Conservation (phyloP, 768 basidiomycete genomes). For the Guyanaporus albipodus region DNA sequence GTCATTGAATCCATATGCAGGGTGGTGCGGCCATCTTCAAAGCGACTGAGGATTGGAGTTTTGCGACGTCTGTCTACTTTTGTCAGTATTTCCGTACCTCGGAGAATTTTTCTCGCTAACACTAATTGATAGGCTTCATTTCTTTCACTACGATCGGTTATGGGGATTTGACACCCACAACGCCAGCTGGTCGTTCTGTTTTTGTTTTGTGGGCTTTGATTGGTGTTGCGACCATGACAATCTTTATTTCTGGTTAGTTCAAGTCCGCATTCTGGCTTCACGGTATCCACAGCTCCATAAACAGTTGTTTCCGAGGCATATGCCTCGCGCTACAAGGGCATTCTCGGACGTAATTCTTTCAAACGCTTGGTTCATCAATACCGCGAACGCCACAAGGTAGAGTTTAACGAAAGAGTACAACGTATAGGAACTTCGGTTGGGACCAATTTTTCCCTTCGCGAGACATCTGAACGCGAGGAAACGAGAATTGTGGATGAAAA, state of each 20-base stretch:
- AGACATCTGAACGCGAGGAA: not conserved
- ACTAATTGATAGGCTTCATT: slow-evolving; percentile 50
- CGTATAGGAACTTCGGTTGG: slow-evolving; percentile 1
- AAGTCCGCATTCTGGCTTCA: not conserved
- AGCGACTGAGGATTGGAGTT: slow-evolving; percentile 66
- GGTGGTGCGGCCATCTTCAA: slow-evolving; percentile 67
- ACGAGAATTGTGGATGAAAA: not conserved
- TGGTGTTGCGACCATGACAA: slow-evolving; percentile 73
- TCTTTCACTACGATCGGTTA: slow-evolving; percentile 75
- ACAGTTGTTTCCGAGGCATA: slow-evolving; percentile 65
- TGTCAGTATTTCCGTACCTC: slow-evolving; percentile 40
- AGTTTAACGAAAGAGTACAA: slow-evolving; percentile 13
- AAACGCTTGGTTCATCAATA: slow-evolving; percentile 45
- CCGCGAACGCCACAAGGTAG: slow-evolving; percentile 26
- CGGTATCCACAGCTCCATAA: not conserved
- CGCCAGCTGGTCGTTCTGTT: slow-evolving; percentile 67
- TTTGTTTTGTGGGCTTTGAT: slow-evolving; percentile 78
- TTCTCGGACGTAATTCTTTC: slow-evolving; percentile 45
- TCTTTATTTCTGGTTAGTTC: slow-evolving; percentile 60
- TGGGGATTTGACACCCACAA: slow-evolving; percentile 57
- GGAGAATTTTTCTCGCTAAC: not conserved
- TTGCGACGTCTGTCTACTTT: slow-evolving; percentile 64
- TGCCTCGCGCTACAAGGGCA: slow-evolving; percentile 58
- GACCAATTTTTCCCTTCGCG: not conserved
- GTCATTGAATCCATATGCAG: slow-evolving; percentile 30